Evolutionary conservation across 1,139 yeast genomes (phyloP).

Genomic region (Petasospora fabianii): DNA sequence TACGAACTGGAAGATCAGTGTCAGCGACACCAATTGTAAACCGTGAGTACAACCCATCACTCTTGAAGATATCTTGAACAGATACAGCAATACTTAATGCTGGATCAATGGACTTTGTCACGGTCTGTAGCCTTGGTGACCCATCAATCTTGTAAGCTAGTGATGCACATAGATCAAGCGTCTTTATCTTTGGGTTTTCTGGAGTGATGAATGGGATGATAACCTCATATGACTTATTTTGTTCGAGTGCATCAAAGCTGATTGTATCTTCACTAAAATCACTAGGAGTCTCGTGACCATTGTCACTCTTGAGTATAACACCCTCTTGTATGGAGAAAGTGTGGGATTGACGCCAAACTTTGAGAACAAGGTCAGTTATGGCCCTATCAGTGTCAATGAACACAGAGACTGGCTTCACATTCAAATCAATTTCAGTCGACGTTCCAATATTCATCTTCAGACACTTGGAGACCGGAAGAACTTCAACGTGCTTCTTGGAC

Average conservation of each 20-base stretch:
- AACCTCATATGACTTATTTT: constrained; percentile 20
- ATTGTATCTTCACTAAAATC: constrained; percentile 6
- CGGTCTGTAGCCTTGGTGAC: constrained; percentile 20
- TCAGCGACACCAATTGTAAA: constrained; percentile 64
- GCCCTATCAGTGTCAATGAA: constrained; percentile 16
- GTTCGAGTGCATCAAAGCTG: constrained; percentile 3
- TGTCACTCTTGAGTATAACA: constrained; percentile 2
- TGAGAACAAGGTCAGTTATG: constrained; percentile 8
- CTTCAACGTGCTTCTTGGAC: constrained; percentile 4
- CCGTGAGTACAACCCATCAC: constrained; percentile 54
- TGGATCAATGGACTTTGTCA: constrained; percentile 42
- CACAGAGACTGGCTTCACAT: constrained; percentile 23
- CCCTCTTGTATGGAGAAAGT: constrained; percentile 3
- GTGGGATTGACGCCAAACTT: constrained; percentile 9
- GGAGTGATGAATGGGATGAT: constrained; percentile 21
- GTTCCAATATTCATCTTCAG: constrained; percentile 17
- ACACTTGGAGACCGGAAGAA: constrained; percentile 16
- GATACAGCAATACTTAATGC: constrained; percentile 60
- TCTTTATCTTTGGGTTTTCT: constrained; percentile 10
- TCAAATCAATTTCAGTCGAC: constrained; percentile 22
- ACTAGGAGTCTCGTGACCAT: neutral
- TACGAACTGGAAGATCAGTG: constrained; percentile 49
- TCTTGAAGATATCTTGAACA: constrained; percentile 70
- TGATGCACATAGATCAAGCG: constrained; percentile 30
- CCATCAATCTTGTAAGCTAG: constrained; percentile 32